These are phyloP conservation scores for Colletotrichum siamense DNA, from an alignment of 2,329 filamentous ascomycete species.

Conservation along the genomic window DNA sequence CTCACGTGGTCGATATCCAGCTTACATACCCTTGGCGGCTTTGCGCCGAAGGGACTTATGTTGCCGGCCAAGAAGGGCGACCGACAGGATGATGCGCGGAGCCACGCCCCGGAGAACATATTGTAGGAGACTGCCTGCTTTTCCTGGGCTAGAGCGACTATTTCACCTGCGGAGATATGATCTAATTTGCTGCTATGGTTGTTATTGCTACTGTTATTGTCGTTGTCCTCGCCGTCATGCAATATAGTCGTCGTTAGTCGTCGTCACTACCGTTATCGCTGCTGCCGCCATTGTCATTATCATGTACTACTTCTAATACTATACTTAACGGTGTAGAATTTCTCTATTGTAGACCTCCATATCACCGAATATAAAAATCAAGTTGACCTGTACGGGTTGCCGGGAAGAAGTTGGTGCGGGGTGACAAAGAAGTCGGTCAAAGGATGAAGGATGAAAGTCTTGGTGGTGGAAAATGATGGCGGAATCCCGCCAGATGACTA, in stretches of 20 bases:
- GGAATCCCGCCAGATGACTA: constrained; percentile 15
- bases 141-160: no score
- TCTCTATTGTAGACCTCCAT: not conserved
- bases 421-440: not conserved
- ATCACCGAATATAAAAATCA: not conserved
- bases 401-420: not conserved
- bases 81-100: not conserved
- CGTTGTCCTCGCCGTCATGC: no score
- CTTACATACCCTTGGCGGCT: not conserved
- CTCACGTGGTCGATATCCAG: not conserved
- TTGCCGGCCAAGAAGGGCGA: not conserved
- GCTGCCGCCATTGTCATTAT: no score
- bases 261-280: no score
- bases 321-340: no score
- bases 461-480: constrained; percentile 3
- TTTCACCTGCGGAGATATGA: no score
- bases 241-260: no score
- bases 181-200: no score
- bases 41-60: not conserved
- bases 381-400: not conserved
- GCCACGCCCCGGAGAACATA: not conserved
- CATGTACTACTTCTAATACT: no score
- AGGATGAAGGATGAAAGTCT: not conserved
- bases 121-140: not conserved
- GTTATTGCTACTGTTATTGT: no score